phyloP scores from a whole-genome alignment of 148 eudicot species.

The Rhododendron molle region DNA sequence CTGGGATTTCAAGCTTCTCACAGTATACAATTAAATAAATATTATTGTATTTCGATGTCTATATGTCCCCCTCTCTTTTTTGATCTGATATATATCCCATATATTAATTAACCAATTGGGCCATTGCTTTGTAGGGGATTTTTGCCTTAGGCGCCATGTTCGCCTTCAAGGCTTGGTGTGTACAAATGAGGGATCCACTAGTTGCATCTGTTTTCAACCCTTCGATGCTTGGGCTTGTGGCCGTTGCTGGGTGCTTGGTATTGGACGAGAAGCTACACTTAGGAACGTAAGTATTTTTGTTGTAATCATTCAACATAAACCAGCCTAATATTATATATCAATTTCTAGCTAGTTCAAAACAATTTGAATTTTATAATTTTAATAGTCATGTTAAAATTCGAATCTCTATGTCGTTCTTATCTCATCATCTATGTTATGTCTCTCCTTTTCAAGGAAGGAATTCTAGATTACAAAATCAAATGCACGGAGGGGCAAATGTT shows the following conservation, averaged over 20 bases:
- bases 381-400: background rate
- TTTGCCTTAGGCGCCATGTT: constrained; percentile 26
- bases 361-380: too few species aligned
- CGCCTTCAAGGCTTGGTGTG: too few species aligned
- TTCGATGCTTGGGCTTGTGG: constrained; percentile 47
- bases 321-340: background rate
- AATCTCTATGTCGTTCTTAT: too few species aligned
- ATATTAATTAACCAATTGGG: too few species aligned
- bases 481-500: too few species aligned
- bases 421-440: too few species aligned
- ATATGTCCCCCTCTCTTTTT: too few species aligned
- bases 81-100: too few species aligned
- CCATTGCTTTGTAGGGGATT: constrained; percentile 22
- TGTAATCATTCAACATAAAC: background rate
- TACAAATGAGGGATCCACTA: too few species aligned
- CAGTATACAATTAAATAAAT: constrained; percentile 16
- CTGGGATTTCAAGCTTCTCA: constrained; percentile 43
- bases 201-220: constrained; percentile 43
- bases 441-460: too few species aligned
- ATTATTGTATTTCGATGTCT: too few species aligned
- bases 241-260: constrained; percentile 44
- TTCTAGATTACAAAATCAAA: too few species aligned
- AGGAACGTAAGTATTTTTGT: constrained; percentile 39
- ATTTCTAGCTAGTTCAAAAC: background rate
- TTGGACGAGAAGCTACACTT: constrained; percentile 51